Evolutionary conservation across 1,139 yeast genomes (phyloP), one percentile per base, ranked within the genome.

Genomic region (Sugiyamaella pinicola): DNA sequence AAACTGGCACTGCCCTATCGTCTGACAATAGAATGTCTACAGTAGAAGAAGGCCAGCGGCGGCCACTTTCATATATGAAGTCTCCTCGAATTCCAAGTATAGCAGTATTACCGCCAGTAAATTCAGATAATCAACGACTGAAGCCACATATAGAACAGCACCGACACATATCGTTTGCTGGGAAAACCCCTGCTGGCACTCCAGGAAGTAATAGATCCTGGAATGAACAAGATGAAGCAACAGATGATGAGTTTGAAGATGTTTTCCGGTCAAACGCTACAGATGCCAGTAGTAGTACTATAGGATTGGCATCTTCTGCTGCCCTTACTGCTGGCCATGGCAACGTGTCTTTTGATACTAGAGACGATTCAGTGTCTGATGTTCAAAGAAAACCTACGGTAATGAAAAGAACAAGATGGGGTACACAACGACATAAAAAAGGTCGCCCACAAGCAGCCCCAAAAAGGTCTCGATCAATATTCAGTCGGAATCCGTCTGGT

Each of bases 341-440:
- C 10, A 35, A 18, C 9, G 48, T 45, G 9, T 45, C 48, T 4
- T 47, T 40, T 21, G 28, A 41, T 1, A 41, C 28, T 12, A 15
- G 24, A 9, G 26, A 28, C 31, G 31, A 26, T 26, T 17, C 40
- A 9, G 12, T 13, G 12, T 26, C 8, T 21, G 31, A 46, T 19
- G 34, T 50, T 3, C 26, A 26, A 37, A 46, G 61, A 43, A 58
- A 55, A 53, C 62, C 52, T 19, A 65, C 72, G 12, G 70, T 73
- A 4, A 84, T 84, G 83, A 83, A 85, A 63, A 79, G 95, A 63
- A 80, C 84, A 62, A 78, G 96, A 71, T 87, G 96, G 96, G 97
- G 96, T 54, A 89, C 97, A 7, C 87, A 85, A 57, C 78, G 96
- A 61, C 82, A 83, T 64, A 83, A 83, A 58, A 79, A 82, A 58